Percentiles rank a stretch among this genome's conserved stretches.
Evolutionary conservation across 805 yeast genomes (phyloP).

Genomic region (Schwanniomyces occidentalis): DNA sequence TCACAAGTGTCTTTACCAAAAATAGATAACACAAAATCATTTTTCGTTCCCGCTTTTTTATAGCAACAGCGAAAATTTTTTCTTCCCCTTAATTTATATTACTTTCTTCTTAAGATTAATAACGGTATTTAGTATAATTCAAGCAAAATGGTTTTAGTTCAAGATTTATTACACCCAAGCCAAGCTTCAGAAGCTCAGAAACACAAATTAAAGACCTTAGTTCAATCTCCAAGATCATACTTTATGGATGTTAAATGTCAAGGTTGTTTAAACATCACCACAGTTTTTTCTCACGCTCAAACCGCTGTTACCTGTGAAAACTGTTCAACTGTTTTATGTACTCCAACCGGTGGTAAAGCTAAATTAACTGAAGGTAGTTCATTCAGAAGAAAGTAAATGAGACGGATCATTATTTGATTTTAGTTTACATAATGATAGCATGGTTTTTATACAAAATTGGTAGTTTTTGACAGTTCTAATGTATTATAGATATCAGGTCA

Average conservation of each 20-base stretch:
- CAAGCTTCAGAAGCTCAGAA: slow-evolving; percentile 38
- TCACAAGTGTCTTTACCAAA: no score
- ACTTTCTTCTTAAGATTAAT: background rate
- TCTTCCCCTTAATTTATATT: slow-evolving; percentile 3
- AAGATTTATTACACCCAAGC: slow-evolving; percentile 43
- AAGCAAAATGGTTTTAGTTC: slow-evolving; percentile 39
- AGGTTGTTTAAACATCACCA: slow-evolving; percentile 43
- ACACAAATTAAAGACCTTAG: slow-evolving; percentile 41
- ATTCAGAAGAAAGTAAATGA: slow-evolving; percentile 39
- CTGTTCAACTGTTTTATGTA: slow-evolving; percentile 41
- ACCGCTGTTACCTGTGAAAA: slow-evolving; percentile 44
- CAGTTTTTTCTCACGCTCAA: slow-evolving; percentile 44
- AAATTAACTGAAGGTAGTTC: slow-evolving; percentile 44
- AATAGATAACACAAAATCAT: slow-evolving; percentile 7
- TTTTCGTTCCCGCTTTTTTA: slow-evolving; percentile 3
- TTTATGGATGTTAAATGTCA: slow-evolving; percentile 45
- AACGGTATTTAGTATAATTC: slow-evolving; percentile 1
- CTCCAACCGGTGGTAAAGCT: slow-evolving; percentile 46
- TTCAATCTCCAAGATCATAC: slow-evolving; percentile 42
- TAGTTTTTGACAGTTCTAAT: slow-evolving; percentile 3
- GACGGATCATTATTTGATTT: background rate
- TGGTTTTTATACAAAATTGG: slow-evolving; percentile 1
- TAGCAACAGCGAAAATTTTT: slow-evolving; percentile 10
- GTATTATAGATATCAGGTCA: slow-evolving; percentile 8
- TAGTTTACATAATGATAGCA: slow-evolving; percentile 1